Evolutionary conservation across 2,329 filamentous ascomycete species (phyloP), one percentile per base, ranked within the genome.

Genomic region (Tricladium varicosporioides): DNA sequence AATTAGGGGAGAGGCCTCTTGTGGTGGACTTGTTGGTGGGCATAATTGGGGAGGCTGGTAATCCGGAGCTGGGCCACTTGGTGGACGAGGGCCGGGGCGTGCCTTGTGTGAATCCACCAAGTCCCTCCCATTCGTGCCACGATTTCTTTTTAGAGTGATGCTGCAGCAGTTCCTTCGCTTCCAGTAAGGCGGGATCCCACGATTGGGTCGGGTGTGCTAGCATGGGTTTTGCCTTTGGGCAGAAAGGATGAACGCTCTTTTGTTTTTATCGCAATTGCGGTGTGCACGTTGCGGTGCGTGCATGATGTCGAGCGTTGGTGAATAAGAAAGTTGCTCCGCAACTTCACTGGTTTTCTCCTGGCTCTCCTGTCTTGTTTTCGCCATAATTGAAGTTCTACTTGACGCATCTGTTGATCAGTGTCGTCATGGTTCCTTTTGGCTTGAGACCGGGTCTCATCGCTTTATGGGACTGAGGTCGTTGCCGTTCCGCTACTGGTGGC

Each of bases 401-500:
- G 13, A 33, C 3, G 31, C n/a, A n/a, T 36, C 16, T 40, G 33
- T 27, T 50, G 48, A 50, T 50, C n/a, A 40, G n/a, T 40, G 36
- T 33, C 19, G 22, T 33, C 40, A 47, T 46, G 11, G n/a, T 52
- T 43, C 15, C 15, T 44, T 42, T 22, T 47, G 27, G 48, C 15
- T 33, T 32, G 10, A 27, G 16, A 36, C 45, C 27, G 11, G 27
- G 22, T 42, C 15, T 42, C 15, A 14, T 19, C 47, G 36, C 36
- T 16, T 32, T 40, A 33, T 47, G 45, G 45, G 33, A 48, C 40
- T 32, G 31, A 43, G 43, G 14, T 14, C 42, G 57, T 60, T 57
- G 44, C 60, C 56, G 54, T 59, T 51, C 60, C 60, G 59, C 22
- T 56, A 48, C 9, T 51, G 51, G 51, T 48, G 27, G 31, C 32